These are phyloP conservation scores for Nitzschia sp. DNA, from an alignment of 108 stramenopile species.

Conservation along the genomic window DNA sequence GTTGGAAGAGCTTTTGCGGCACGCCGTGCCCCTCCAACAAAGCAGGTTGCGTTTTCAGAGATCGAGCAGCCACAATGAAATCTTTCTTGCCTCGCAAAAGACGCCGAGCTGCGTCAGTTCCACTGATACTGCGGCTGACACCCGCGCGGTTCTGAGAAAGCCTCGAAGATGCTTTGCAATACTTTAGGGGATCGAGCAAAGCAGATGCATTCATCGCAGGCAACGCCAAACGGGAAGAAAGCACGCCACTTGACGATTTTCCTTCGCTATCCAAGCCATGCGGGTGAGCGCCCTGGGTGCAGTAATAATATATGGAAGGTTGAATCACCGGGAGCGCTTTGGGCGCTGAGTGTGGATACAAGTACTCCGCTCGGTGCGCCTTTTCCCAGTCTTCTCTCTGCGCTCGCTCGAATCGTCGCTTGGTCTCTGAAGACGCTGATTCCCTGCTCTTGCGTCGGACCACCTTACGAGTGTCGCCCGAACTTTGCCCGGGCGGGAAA, in stretches of 20 bases:
- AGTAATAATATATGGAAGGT: constrained; percentile 7
- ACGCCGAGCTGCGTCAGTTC: constrained; percentile 48
- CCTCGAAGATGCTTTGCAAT: constrained; percentile 29
- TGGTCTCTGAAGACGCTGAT: no score
- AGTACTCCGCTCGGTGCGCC: neutral
- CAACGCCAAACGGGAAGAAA: neutral
- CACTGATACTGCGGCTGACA: constrained; percentile 22
- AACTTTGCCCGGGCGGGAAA: no score
- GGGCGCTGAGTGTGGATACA: neutral
- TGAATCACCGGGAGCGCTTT: neutral
- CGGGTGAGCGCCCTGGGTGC: neutral
- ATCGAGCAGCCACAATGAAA: constrained; percentile 18
- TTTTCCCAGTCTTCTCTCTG: neutral
- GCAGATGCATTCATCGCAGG: constrained; percentile 34
- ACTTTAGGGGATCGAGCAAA: constrained; percentile 31
- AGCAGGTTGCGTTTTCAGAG: constrained; percentile 8
- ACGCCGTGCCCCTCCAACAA: constrained; percentile 51
- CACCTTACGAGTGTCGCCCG: no score
- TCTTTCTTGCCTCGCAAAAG: constrained; percentile 45
- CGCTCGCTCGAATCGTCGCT: neutral
- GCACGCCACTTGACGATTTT: neutral
- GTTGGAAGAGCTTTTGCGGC: constrained; percentile 40
- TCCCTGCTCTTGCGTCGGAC: no score
- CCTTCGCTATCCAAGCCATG: neutral
- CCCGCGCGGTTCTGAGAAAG: constrained; percentile 2